Base-by-base conservation (phyloP, 2,329 filamentous ascomycete genomes). In the Colletotrichum sp. region DNA sequence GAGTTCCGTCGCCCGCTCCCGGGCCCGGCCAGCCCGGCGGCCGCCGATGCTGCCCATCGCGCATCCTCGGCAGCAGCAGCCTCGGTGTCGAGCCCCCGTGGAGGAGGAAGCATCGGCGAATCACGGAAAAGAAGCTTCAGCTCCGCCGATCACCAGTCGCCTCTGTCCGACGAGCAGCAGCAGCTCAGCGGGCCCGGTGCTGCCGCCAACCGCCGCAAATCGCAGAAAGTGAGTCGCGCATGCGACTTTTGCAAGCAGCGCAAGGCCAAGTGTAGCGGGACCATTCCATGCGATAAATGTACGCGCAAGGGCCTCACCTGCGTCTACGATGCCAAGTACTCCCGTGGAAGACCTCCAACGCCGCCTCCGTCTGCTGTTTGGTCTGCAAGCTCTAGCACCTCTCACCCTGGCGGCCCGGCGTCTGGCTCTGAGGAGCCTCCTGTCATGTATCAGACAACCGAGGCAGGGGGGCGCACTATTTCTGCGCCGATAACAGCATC, bases 211-310 rank as follows among this genome's bases (percentile, higher is more conserved):
- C 70, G 71, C 64, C 77, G 71, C 62, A 83, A 82, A 70, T 65
- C 74, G 15, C 80, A 79, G 60, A 84, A 85, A 77, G 82, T 84
- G 66, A 84, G 80, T 71, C 78, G 83, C n/a, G 84, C 84, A 8
- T 86, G 85, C 70, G 84, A 86, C 73, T 79, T 80, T 34, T 86
- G 84, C 80, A 86, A 86, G 77, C 61, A 78, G n/a, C 82, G 82
- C 56, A 86, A 86, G 71, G 78, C 82, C 10, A 83, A 81, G 78
- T 86, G 85, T 76, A 84, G 80, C 10, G 85, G 85, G 1, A 81
- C 81, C 18, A 80, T 80, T 10, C 83, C 83, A 1, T 85, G 83
- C 66, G 78, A 77, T 12, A 83, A 81, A 65, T 85, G 83, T 67
- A 77, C 78, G 1, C 73, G 76, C 13, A 84, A 80, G 56, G 79